phyloP scores from a whole-genome alignment of 495 filamentous ascomycete genomes.

The Tuber magnatum region DNA sequence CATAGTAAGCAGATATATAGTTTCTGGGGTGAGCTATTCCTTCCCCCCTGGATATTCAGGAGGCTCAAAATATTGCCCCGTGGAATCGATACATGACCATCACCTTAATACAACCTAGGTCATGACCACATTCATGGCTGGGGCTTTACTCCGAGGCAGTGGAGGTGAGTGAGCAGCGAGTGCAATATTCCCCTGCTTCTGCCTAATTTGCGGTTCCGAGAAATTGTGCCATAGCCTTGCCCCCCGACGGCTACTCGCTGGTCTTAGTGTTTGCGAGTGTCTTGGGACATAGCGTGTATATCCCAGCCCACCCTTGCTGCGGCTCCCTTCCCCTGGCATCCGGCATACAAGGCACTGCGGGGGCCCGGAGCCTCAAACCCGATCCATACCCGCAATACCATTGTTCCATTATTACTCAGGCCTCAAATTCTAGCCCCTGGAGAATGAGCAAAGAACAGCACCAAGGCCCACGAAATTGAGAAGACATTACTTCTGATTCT shows the following conservation, averaged over 20 bases:
- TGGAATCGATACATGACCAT: background rate
- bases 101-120: background rate
- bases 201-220: background rate
- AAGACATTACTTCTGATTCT: background rate
- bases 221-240: background rate
- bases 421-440: background rate
- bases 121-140: background rate
- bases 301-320: background rate
- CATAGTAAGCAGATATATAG: background rate
- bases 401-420: background rate
- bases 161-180: background rate
- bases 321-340: background rate
- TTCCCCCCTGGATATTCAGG: background rate
- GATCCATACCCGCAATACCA: background rate
- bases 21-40: background rate
- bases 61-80: background rate
- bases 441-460: background rate
- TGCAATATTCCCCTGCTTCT: background rate
- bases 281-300: background rate
- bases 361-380: background rate
- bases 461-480: background rate
- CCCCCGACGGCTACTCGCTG: background rate
- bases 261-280: background rate
- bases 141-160: background rate
- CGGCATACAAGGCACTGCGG: background rate